Conservation (phyloP, 2,329 filamentous ascomycete species). For the Cytospora schulzeri region DNA sequence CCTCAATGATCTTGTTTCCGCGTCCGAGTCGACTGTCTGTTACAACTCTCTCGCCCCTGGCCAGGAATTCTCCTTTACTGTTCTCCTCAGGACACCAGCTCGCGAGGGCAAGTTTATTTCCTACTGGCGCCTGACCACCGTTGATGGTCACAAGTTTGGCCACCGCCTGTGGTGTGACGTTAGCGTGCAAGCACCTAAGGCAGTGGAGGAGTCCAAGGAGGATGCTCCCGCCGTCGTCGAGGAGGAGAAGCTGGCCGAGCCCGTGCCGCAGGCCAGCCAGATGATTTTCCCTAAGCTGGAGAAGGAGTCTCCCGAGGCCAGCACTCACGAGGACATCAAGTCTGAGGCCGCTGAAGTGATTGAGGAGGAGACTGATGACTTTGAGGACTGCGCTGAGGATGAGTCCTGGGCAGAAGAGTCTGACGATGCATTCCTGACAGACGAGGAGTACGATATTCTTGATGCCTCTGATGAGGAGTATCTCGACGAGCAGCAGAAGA, state of each 20-base stretch:
- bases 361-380: slow-evolving; percentile 49
- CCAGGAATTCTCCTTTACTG: slow-evolving; percentile 77
- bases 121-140: slow-evolving; percentile 91
- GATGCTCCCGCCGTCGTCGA: slow-evolving; percentile 41
- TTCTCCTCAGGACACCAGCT: slow-evolving; percentile 78
- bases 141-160: slow-evolving; percentile 80
- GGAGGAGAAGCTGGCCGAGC: slow-evolving; percentile 53
- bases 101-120: slow-evolving; percentile 82
- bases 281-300: slow-evolving; percentile 98
- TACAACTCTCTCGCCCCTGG: slow-evolving; percentile 70
- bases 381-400: slow-evolving; percentile 53
- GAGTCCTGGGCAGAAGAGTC: slow-evolving; percentile 66
- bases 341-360: slow-evolving; percentile 57
- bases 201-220: slow-evolving; percentile 37
- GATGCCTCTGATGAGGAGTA: slow-evolving; percentile 93
- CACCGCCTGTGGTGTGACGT: slow-evolving; percentile 96
- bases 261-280: slow-evolving; percentile 51
- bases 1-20: slow-evolving; percentile 72
- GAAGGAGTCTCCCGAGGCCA: slow-evolving; percentile 84
- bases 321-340: slow-evolving; percentile 67
- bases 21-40: slow-evolving; percentile 81
- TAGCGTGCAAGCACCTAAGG: slow-evolving; percentile 58
- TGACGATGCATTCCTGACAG: slow-evolving; percentile 83
- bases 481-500: slow-evolving; percentile 56
- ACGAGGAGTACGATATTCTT: slow-evolving; percentile 97